A percentile compares a stretch with the other conserved stretches of the same genome.
Evolutionary conservation across 1,284 basidiomycete species (phyloP).

Genomic region (Moniliella sp.): DNA sequence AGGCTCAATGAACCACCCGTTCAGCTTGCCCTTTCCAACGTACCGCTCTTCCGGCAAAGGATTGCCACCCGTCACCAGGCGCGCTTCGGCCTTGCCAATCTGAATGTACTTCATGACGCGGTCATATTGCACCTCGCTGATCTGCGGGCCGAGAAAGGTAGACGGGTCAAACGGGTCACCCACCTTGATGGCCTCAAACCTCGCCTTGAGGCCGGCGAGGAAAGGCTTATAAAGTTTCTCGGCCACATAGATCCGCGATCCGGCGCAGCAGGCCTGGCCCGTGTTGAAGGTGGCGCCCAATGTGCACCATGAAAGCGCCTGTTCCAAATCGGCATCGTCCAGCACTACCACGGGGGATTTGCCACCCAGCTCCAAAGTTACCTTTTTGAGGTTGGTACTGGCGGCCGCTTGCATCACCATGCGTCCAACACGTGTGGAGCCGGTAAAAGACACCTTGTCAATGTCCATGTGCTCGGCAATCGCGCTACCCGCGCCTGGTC

Average conservation of each 20-base stretch:
- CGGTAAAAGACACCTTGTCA: slow-evolving; percentile 38
- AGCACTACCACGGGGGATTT: slow-evolving; percentile 42
- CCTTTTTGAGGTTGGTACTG: slow-evolving; percentile 40
- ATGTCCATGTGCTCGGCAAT: slow-evolving; percentile 41
- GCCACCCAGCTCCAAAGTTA: slow-evolving; percentile 37
- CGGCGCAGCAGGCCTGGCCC: too few species aligned
- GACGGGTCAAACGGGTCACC: slow-evolving; percentile 72
- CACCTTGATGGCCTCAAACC: slow-evolving; percentile 38
- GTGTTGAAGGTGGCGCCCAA: too few species aligned
- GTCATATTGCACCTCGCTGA: slow-evolving; percentile 56
- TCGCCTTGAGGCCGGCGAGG: slow-evolving; percentile 1
- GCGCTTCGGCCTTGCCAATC: slow-evolving; percentile 59
- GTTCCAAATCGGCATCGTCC: slow-evolving; percentile 44
- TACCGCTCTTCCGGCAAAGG: too few species aligned
- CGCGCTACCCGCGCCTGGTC: slow-evolving; percentile 54
- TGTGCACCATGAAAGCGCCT: slow-evolving; percentile 62
- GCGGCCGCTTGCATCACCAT: slow-evolving; percentile 64
- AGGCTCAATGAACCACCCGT: slow-evolving; percentile 40
- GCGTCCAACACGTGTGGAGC: slow-evolving; percentile 49
- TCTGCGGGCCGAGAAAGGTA: too few species aligned
- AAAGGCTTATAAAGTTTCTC: slow-evolving; percentile 36
- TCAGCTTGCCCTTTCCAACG: too few species aligned
- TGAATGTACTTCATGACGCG: slow-evolving; percentile 75
- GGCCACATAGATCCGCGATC: slow-evolving; percentile 74
- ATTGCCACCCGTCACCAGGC: slow-evolving; percentile 53